These are phyloP conservation scores for Kokia cookei DNA, from an alignment of 441 rosid genomes.

Conservation along the genomic window DNA sequence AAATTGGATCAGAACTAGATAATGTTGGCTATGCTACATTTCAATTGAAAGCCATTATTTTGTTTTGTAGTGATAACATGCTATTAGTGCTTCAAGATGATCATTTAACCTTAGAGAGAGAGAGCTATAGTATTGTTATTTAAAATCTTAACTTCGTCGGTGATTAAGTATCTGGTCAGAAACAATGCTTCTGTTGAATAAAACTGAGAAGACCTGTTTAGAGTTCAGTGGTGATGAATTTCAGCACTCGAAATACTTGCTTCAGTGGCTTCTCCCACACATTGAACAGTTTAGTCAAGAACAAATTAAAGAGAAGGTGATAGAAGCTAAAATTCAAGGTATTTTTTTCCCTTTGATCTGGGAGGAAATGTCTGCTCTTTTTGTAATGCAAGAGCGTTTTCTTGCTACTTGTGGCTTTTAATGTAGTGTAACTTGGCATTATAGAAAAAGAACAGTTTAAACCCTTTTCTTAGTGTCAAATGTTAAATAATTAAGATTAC, in stretches of 20 bases:
- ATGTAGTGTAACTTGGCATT: background rate
- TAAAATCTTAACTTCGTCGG: background rate
- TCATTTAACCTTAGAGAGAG: background rate
- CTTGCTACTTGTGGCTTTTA: background rate
- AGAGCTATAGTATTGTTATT: background rate
- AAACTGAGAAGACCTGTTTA: background rate
- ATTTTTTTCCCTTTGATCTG: background rate
- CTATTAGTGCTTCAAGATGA: background rate
- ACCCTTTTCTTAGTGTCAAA: background rate
- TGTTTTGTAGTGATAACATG: background rate
- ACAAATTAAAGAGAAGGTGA: constrained; percentile 35
- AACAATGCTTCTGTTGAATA: background rate
- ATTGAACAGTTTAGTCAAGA: constrained; percentile 30
- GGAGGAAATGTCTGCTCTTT: background rate
- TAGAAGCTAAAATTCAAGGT: constrained; percentile 42
- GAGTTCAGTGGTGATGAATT: constrained; percentile 8
- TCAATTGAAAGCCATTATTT: background rate
- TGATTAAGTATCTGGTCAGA: background rate
- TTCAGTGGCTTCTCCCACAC: constrained; percentile 34
- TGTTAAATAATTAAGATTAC: background rate
- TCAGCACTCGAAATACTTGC: constrained; percentile 24
- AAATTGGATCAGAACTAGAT: background rate
- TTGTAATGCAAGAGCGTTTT: background rate
- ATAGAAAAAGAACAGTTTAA: background rate
- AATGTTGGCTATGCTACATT: background rate